Evolutionary conservation across 148 eudicot species (phyloP).

Genomic region (Rhododendron kiyosumense): DNA sequence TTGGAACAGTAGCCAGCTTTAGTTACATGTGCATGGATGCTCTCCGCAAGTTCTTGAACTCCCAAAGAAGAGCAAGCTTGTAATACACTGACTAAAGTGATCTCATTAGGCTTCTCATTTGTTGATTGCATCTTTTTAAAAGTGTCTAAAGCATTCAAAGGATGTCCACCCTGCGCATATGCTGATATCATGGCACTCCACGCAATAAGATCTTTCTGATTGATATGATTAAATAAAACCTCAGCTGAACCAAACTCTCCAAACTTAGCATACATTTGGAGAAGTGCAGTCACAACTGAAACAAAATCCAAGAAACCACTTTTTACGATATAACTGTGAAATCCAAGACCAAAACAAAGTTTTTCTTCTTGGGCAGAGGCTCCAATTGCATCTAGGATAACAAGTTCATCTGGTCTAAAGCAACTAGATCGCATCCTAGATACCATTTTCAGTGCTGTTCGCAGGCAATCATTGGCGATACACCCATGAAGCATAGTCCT

Average conservation of each 20-base stretch:
- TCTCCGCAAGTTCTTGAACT: slow-evolving; percentile 43
- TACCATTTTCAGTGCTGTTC: slow-evolving; percentile 36
- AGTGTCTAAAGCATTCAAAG: slow-evolving; percentile 36
- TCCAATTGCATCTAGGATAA: slow-evolving; percentile 37
- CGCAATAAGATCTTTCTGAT: slow-evolving; percentile 48
- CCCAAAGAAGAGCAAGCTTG: slow-evolving; percentile 50
- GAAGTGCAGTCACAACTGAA: slow-evolving; percentile 44
- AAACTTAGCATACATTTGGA: slow-evolving; percentile 58
- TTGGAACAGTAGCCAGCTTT: slow-evolving; percentile 51
- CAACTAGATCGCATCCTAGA: slow-evolving; percentile 23
- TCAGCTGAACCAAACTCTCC: slow-evolving; percentile 32
- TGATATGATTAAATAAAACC: slow-evolving; percentile 40
- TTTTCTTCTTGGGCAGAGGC: slow-evolving; percentile 31
- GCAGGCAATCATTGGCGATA: slow-evolving; percentile 28
- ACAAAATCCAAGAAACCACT: slow-evolving; percentile 34
- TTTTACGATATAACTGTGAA: slow-evolving; percentile 40
- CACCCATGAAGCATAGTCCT: slow-evolving; percentile 55
- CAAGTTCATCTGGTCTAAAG: slow-evolving; percentile 31
- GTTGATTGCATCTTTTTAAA: slow-evolving; percentile 45
- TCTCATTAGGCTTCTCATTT: slow-evolving; percentile 53
- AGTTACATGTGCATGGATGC: slow-evolving; percentile 44
- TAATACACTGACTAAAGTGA: slow-evolving; percentile 53
- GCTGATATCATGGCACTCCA: slow-evolving; percentile 68
- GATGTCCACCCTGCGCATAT: slow-evolving; percentile 45
- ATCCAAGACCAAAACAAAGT: slow-evolving; percentile 29